Percentiles rank a stretch among this genome's conserved stretches.
These are phyloP conservation scores for Komagataea norvegica DNA, from an alignment of 1,139 yeast genomes.

Conservation along the genomic window DNA sequence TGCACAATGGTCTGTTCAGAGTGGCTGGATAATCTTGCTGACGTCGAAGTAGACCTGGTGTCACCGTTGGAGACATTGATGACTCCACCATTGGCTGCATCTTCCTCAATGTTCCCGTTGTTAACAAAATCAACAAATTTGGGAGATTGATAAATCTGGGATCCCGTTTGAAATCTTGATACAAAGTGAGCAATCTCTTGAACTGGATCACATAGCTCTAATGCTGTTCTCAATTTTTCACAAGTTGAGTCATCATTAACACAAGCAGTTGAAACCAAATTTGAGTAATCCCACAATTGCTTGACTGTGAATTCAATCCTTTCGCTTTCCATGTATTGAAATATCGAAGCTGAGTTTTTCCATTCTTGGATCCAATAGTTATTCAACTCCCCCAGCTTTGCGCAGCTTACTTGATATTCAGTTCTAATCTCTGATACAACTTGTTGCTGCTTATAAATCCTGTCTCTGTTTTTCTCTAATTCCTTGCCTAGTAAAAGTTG, in stretches of 20 bases:
- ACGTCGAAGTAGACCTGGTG: slow-evolving; percentile 14
- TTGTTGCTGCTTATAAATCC: slow-evolving; percentile 51
- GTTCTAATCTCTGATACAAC: slow-evolving; percentile 45
- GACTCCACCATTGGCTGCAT: slow-evolving; percentile 8
- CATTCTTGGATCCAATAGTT: slow-evolving; percentile 78
- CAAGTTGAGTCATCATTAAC: slow-evolving; percentile 75
- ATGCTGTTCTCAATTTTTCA: slow-evolving; percentile 60
- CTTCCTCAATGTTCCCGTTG: slow-evolving; percentile 33
- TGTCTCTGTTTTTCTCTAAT: slow-evolving; percentile 59
- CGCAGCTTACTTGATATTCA: slow-evolving; percentile 56
- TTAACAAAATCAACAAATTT: slow-evolving; percentile 42
- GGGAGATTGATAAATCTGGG: slow-evolving; percentile 55
- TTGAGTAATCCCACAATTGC: slow-evolving; percentile 80
- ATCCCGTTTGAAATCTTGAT: slow-evolving; percentile 59
- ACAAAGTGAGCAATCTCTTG: slow-evolving; percentile 58
- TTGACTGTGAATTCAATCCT: slow-evolving; percentile 71
- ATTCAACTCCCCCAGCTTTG: slow-evolving; percentile 59
- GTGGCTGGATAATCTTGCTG: slow-evolving; percentile 9
- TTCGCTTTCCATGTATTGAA: slow-evolving; percentile 75
- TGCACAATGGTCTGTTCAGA: slow-evolving; percentile 9
- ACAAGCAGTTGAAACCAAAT: slow-evolving; percentile 69
- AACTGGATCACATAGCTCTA: slow-evolving; percentile 65
- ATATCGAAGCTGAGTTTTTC: slow-evolving; percentile 61
- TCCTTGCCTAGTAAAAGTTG: slow-evolving; percentile 79
- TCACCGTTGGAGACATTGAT: slow-evolving; percentile 3